A percentile compares a stretch with the other conserved stretches of the same genome.
These are phyloP conservation scores for Paecilomyces dactylethromorphus DNA, from an alignment of 2,329 filamentous ascomycete species.

Conservation along the genomic window DNA sequence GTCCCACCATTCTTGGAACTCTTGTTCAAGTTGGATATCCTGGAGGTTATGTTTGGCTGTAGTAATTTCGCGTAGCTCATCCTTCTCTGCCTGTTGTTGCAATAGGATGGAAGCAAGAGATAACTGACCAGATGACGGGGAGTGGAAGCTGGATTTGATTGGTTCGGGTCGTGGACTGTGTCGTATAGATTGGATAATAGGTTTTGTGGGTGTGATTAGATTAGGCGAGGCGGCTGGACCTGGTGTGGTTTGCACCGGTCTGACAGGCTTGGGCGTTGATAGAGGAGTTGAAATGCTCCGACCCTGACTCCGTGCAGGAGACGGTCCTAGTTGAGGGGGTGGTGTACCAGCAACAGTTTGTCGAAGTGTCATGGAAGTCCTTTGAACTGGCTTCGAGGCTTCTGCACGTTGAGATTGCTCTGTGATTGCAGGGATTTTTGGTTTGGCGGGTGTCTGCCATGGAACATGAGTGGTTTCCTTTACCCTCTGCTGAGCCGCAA, in stretches of 20 bases:
- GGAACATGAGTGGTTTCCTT: constrained; percentile 41
- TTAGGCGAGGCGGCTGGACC: constrained; percentile 22
- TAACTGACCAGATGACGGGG: constrained; percentile 60
- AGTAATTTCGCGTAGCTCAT: constrained; percentile 71
- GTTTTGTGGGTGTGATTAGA: constrained; percentile 15
- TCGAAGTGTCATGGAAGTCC: constrained; percentile 53
- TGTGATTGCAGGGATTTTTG: constrained; percentile 23
- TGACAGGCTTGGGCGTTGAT: constrained; percentile 19
- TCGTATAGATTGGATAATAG: constrained; percentile 38
- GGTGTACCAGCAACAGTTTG: constrained; percentile 51
- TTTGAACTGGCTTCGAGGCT: constrained; percentile 19
- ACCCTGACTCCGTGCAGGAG: constrained; percentile 13
- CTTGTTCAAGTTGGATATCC: constrained; percentile 95
- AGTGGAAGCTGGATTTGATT: constrained; percentile 17
- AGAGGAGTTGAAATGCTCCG: constrained; percentile 23
- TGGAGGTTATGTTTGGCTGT: constrained; percentile 77
- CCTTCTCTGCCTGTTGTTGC: constrained; percentile 78
- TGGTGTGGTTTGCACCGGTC: constrained; percentile 44
- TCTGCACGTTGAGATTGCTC: constrained; percentile 9
- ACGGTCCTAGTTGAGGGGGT: constrained; percentile 8
- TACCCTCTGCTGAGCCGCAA: constrained; percentile 24
- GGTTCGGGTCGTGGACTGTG: constrained; percentile 40
- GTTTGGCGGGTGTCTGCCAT: constrained; percentile 53
- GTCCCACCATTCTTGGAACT: constrained; percentile 67
- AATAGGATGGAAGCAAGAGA: constrained; percentile 85